Evolutionary conservation across 768 basidiomycete genomes (phyloP), one percentile per base, ranked within the genome.

Genomic region (Candolleomyces eurysporus): DNA sequence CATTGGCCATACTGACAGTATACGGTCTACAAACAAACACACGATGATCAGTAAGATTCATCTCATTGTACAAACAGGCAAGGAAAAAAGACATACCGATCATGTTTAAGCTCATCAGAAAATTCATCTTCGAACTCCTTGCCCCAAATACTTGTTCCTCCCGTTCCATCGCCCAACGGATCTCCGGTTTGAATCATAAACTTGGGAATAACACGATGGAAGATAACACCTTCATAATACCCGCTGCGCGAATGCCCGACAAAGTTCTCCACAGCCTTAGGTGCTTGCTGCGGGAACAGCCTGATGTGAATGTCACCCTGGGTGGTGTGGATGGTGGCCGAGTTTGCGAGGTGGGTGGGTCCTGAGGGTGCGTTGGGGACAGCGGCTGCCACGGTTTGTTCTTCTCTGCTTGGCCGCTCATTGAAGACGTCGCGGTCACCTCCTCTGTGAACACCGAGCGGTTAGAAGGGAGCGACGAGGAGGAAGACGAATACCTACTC

Each of bases 101-200:
- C 95, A 73, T 98, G 96, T 74, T 87, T 89, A 62, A 95, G 76
- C 49, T 92, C 89, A 65, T 95, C 89, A 19, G 88, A 82, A 68
- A 98, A 94, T 75, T 98, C 96, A 70, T 98, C 94, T 70, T 94
- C 94, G 66, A 96, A 96, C 48, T 94, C 91, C 58, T 78, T 73
- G 2, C 88, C 94, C 94, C 95, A 97, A 61, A 96, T 92, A 13
- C 91, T 93, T 54, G 82, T 86, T 14, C 95, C 95, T 16, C 94
- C 94, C 0, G 94, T 96, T 5, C 94, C 95, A 75, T 97, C 93
- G 21, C 92, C 94, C n/a, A 95, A 77, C 3, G 95, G 95, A 68
- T 96, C 94, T 36, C 94, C 94, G 4, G 94, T 96, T 79, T 97
- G 95, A 59, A 97, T 91, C 95, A 96, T 96, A 70, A 99, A 99